A percentile compares a stretch with the other conserved stretches of the same genome.
Conservation (phyloP, 192 early-diverging fungal species). For the Backusella liffmaniae region DNA sequence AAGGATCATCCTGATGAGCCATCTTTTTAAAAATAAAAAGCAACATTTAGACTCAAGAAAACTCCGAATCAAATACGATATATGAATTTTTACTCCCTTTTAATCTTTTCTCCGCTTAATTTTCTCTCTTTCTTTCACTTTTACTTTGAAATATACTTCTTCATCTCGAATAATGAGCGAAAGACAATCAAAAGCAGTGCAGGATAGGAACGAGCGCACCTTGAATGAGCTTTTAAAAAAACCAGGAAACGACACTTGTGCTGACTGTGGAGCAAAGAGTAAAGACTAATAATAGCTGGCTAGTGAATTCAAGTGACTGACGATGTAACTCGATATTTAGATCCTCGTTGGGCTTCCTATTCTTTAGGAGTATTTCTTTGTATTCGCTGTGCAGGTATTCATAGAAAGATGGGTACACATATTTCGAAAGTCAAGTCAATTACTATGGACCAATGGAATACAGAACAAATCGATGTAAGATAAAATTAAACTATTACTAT, state of each 20-base stretch:
- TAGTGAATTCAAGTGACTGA: not conserved
- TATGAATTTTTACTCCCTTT: not conserved
- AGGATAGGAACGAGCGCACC: constrained; percentile 71
- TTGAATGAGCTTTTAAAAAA: constrained; percentile 71
- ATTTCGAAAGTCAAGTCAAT: constrained; percentile 92
- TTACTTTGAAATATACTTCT: constrained; percentile 8
- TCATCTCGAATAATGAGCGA: constrained; percentile 24
- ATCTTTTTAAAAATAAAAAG: constrained; percentile 6
- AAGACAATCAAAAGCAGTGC: constrained; percentile 31
- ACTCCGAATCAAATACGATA: not conserved
- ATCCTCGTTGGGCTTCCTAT: constrained; percentile 85
- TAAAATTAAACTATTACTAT: not conserved
- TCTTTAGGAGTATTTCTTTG: constrained; percentile 94
- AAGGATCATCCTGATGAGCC: constrained; percentile 1
- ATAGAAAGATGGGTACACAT: constrained; percentile 85
- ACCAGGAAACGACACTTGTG: constrained; percentile 71
- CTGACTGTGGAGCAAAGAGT: constrained; percentile 78
- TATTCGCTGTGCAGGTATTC: constrained; percentile 85
- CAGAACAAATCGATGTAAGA: constrained; percentile 78
- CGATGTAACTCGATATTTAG: constrained; percentile 40
- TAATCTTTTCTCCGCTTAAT: not conserved
- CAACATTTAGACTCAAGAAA: not conserved
- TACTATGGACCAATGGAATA: constrained; percentile 89
- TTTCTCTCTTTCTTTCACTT: not conserved
- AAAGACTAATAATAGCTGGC: constrained; percentile 4